A percentile compares a stretch with the other conserved stretches of the same genome.
These are phyloP conservation scores for Aegilops sharonensis DNA, from an alignment of 176 grass and related monocot genomes.

Conservation along the genomic window DNA sequence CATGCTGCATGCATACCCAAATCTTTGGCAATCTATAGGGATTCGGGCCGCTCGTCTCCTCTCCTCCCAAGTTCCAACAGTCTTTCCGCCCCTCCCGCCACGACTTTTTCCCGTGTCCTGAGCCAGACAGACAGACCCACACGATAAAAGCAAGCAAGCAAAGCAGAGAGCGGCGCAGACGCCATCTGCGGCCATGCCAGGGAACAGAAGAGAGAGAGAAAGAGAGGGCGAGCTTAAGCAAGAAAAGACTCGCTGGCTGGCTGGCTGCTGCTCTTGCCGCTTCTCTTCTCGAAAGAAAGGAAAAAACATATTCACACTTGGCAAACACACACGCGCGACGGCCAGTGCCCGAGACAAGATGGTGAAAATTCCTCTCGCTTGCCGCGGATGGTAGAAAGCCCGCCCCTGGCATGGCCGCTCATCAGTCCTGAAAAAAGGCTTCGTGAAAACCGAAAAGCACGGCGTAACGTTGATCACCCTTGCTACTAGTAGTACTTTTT, in stretches of 20 bases:
- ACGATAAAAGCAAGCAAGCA: conserved; percentile 44
- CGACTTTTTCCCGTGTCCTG: conserved; percentile 36
- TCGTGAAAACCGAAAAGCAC: neutral
- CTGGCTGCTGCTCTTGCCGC: neutral
- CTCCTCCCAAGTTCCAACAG: conserved; percentile 1
- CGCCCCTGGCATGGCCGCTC: too few species aligned
- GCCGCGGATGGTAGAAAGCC: neutral
- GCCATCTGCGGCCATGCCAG: neutral
- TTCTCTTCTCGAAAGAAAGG: neutral
- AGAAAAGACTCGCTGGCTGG: neutral
- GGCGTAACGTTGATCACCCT: neutral
- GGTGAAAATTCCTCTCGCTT: neutral
- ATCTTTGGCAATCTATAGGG: conserved; percentile 39
- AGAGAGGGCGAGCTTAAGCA: neutral
- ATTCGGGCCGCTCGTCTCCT: conserved; percentile 3
- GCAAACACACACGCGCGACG: conserved; percentile 10
- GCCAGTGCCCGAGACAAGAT: neutral
- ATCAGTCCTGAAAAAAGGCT: neutral
- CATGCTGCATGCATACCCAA: neutral
- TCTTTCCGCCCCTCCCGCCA: neutral
- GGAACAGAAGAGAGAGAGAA: neutral
- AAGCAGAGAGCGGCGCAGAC: neutral
- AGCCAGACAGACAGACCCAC: conserved; percentile 19
- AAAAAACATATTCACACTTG: neutral
- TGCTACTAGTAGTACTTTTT: too few species aligned